Evolutionary conservation across 2,329 filamentous ascomycete genomes (phyloP).

Genomic region (Monosporascus sp.): DNA sequence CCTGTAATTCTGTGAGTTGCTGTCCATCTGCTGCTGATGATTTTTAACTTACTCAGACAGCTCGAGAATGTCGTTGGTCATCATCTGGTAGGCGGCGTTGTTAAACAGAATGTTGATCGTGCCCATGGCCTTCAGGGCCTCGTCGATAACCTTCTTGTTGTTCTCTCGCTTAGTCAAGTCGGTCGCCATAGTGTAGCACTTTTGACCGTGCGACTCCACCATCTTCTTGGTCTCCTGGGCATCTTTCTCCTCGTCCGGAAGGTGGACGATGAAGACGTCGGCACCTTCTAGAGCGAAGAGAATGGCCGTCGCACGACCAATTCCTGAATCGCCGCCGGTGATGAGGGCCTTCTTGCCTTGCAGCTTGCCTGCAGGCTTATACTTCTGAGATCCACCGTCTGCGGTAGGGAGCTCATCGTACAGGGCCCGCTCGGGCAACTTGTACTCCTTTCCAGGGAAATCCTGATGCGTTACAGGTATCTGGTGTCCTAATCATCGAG

Average conservation of each 20-base stretch:
- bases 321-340: constrained; percentile 75
- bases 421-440: constrained; percentile 52
- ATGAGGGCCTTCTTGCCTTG: constrained; percentile 71
- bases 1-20: constrained; percentile 28
- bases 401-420: constrained; percentile 62
- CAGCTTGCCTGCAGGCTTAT: constrained; percentile 72
- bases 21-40: background rate
- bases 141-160: constrained; percentile 64
- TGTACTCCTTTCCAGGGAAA: constrained; percentile 38
- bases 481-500: constrained; percentile 27
- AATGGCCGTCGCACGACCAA: constrained; percentile 69
- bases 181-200: constrained; percentile 58
- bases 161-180: constrained; percentile 62
- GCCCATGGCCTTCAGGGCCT: constrained; percentile 60
- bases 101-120: constrained; percentile 70
- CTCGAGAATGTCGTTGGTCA: constrained; percentile 65
- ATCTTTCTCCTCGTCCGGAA: constrained; percentile 70
- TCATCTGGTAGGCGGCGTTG: constrained; percentile 72
- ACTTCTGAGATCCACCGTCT: constrained; percentile 62
- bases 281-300: constrained; percentile 79
- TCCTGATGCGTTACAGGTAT: constrained; percentile 36
- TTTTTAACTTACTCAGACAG: constrained; percentile 54
- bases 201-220: constrained; percentile 61
- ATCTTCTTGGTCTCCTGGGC: constrained; percentile 67
- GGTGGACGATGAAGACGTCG: constrained; percentile 66